Evolutionary conservation across 352 stramenopile genomes (phyloP).

Genomic region (Pseudoperonospora humuli): DNA sequence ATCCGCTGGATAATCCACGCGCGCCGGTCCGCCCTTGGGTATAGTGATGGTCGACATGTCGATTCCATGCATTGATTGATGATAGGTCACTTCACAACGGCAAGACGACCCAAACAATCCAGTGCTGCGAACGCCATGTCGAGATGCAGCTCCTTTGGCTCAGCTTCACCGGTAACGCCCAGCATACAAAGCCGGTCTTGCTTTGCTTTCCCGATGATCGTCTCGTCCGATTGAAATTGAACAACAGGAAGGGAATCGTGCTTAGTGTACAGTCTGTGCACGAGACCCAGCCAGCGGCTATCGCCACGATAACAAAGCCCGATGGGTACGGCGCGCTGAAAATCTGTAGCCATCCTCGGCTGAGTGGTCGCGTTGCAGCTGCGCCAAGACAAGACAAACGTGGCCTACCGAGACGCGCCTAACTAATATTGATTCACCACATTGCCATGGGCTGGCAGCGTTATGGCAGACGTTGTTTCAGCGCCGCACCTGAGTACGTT

Average conservation of each 20-base stretch:
- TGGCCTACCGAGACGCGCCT: too few relatives aligned
- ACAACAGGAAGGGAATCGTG: conserved; percentile 11
- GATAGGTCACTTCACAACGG: too few relatives aligned
- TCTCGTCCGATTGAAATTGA: conserved; percentile 17
- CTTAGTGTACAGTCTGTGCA: neutral
- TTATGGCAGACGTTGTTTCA: conserved; percentile 7
- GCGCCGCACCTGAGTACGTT: conserved; percentile 11
- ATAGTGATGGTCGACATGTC: too few relatives aligned
- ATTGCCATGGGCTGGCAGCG: neutral
- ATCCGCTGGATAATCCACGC: too few relatives aligned
- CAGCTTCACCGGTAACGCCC: neutral
- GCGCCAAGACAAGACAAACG: too few relatives aligned
- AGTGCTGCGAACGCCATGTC: too few relatives aligned
- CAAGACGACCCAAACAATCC: too few relatives aligned
- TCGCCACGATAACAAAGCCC: conserved; percentile 1
- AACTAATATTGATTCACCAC: too few relatives aligned
- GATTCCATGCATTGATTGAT: too few relatives aligned
- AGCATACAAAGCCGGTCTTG: conserved; percentile 8
- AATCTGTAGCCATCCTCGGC: conserved; percentile 12
- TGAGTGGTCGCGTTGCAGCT: too few relatives aligned
- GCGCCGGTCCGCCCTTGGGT: too few relatives aligned
- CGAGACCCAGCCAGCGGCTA: conserved; percentile 3
- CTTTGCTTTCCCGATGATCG: neutral
- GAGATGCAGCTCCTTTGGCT: neutral
- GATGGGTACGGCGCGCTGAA: conserved; percentile 5